Evolutionary conservation across 768 basidiomycete genomes (phyloP).

Genomic region (Cystofilobasidium bisporidii): DNA sequence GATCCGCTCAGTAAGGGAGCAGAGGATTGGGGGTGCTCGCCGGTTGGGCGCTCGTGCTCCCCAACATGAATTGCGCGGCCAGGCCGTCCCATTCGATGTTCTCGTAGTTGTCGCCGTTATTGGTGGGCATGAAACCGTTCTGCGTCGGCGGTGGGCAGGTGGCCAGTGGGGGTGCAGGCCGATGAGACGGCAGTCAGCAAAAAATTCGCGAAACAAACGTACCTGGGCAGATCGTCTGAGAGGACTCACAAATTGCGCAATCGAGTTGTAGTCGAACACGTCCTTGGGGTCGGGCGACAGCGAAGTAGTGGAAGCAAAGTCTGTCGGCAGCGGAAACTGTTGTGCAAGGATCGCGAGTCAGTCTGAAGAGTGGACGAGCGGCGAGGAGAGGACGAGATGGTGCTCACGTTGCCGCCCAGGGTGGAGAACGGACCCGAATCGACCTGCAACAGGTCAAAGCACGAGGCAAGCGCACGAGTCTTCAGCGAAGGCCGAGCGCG

Average conservation of each 20-base stretch:
- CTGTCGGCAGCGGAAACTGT: neutral
- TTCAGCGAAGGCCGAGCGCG: too few species aligned
- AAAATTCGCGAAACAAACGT: too few species aligned
- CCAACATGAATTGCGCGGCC: conserved; percentile 2
- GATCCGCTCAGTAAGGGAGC: too few species aligned
- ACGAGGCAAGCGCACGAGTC: too few species aligned
- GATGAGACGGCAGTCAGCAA: neutral
- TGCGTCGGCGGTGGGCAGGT: too few species aligned
- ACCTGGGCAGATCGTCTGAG: too few species aligned
- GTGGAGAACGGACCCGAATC: too few species aligned
- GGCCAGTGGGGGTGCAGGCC: neutral
- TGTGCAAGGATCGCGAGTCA: neutral
- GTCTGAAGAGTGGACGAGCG: neutral
- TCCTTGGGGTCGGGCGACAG: neutral
- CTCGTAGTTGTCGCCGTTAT: neutral
- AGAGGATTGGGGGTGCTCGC: too few species aligned
- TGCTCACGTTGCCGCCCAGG: too few species aligned
- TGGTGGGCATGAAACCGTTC: neutral
- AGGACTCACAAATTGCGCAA: neutral
- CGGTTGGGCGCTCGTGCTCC: too few species aligned
- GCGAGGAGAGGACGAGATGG: too few species aligned
- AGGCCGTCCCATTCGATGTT: conserved; percentile 5
- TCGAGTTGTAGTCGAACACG: neutral
- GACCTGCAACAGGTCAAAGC: too few species aligned
- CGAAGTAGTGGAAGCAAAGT: neutral